phyloP scores from a whole-genome alignment of 2,329 filamentous ascomycete species.

The Conoideocrella luteorostrata region DNA sequence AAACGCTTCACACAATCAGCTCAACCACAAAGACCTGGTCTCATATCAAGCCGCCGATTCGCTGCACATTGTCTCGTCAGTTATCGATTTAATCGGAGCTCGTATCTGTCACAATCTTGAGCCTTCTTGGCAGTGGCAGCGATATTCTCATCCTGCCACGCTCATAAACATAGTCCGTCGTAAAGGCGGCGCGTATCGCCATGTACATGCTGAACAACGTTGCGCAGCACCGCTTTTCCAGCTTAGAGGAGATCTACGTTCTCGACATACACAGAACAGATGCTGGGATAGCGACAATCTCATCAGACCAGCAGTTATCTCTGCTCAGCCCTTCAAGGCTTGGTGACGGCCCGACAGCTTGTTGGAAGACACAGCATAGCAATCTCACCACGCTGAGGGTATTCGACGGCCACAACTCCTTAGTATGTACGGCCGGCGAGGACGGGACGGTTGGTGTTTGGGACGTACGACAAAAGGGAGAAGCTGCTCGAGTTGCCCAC shows the following conservation, averaged over 20 bases:
- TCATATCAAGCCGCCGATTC: neutral
- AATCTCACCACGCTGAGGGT: slow-evolving; percentile 58
- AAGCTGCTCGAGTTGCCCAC: slow-evolving; percentile 33
- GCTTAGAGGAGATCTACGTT: slow-evolving; percentile 43
- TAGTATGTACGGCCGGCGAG: slow-evolving; percentile 64
- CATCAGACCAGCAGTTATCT: slow-evolving; percentile 64
- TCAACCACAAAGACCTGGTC: neutral
- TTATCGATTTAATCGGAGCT: no score
- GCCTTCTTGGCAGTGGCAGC: no score
- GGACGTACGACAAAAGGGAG: slow-evolving; percentile 50
- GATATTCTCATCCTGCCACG: no score
- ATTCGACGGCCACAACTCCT: slow-evolving; percentile 42
- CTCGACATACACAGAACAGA: slow-evolving; percentile 49
- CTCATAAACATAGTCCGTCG: no score
- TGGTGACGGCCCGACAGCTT: slow-evolving; percentile 41
- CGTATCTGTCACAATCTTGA: no score
- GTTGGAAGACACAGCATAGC: slow-evolving; percentile 47
- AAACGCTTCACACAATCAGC: neutral
- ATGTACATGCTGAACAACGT: slow-evolving; percentile 29
- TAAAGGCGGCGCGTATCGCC: neutral
- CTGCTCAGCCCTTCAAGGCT: slow-evolving; percentile 57
- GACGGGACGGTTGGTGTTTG: slow-evolving; percentile 62
- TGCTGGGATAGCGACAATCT: slow-evolving; percentile 52
- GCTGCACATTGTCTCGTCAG: no score
- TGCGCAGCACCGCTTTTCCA: slow-evolving; percentile 23